Evolutionary conservation across 352 stramenopile genomes (phyloP).

Genomic region (Phytophthora pistaciae): DNA sequence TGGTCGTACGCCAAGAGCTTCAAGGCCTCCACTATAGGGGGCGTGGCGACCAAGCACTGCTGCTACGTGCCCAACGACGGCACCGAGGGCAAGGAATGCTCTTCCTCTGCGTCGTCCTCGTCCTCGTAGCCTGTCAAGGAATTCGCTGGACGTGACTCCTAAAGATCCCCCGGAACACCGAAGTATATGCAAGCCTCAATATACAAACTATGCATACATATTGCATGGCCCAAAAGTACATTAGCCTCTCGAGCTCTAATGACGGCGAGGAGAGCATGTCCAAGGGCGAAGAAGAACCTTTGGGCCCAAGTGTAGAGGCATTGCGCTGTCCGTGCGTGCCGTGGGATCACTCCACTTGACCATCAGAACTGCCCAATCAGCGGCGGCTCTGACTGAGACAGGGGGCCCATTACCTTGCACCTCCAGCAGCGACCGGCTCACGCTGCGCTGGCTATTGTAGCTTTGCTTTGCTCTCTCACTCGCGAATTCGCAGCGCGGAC

Average conservation of each 20-base stretch:
- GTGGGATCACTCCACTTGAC: slow-evolving; percentile 8
- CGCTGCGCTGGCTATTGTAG: neutral
- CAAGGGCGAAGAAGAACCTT: neutral
- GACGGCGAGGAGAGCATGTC: neutral
- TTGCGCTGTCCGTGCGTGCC: slow-evolving; percentile 22
- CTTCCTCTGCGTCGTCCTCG: neutral
- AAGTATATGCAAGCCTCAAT: neutral
- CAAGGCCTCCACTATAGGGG: slow-evolving; percentile 37
- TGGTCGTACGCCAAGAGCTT: slow-evolving; percentile 61
- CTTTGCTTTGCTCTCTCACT: slow-evolving; percentile 10
- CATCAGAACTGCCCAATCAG: slow-evolving; percentile 12
- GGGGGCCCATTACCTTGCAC: neutral
- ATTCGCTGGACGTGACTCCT: neutral
- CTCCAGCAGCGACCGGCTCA: neutral
- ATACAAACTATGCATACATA: neutral
- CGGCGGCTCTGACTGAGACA: slow-evolving; percentile 17
- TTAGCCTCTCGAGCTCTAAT: neutral
- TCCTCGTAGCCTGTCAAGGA: slow-evolving; percentile 3
- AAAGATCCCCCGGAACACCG: neutral
- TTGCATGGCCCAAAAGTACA: neutral
- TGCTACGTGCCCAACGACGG: slow-evolving; percentile 64
- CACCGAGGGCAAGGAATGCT: slow-evolving; percentile 28
- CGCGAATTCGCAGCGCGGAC: slow-evolving; percentile 24
- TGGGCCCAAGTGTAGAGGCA: neutral
- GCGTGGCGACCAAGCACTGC: slow-evolving; percentile 62